phyloP scores from a whole-genome alignment of 345 rosid genomes.

The Rhizophora apiculata region DNA sequence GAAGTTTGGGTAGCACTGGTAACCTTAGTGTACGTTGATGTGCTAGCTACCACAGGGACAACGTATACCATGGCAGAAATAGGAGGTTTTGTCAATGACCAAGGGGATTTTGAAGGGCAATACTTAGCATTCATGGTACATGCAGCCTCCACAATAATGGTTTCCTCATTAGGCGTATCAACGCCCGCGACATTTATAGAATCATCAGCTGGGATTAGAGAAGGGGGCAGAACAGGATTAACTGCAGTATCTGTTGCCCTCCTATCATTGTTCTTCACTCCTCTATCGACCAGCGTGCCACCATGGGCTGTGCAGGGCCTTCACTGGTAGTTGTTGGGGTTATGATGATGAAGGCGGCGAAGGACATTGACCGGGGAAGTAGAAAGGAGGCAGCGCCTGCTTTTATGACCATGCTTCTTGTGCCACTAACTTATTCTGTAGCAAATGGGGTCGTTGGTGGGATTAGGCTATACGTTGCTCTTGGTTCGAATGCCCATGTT shows the following conservation, averaged over 20 bases:
- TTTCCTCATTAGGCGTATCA: constrained; percentile 64
- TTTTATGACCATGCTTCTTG: constrained; percentile 70
- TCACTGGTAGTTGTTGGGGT: constrained; percentile 79
- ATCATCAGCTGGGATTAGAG: constrained; percentile 81
- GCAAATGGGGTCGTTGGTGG: constrained; percentile 88
- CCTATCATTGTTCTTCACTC: constrained; percentile 61
- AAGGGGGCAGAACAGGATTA: constrained; percentile 87
- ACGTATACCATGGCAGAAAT: constrained; percentile 81
- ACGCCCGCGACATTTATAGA: constrained; percentile 66
- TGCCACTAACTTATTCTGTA: constrained; percentile 85
- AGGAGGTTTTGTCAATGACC: constrained; percentile 58
- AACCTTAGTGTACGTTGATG: constrained; percentile 64
- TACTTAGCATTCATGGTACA: constrained; percentile 75
- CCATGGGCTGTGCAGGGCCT: constrained; percentile 94
- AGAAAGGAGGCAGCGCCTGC: constrained; percentile 74
- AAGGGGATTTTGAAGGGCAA: constrained; percentile 76
- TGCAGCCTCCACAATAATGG: constrained; percentile 70
- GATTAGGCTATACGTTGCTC: constrained; percentile 57
- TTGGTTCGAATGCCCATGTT: constrained; percentile 48
- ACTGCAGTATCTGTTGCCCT: constrained; percentile 64
- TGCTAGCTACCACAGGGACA: constrained; percentile 68
- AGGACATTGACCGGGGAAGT: constrained; percentile 66
- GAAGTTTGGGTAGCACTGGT: constrained; percentile 74
- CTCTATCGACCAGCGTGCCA: constrained; percentile 66
- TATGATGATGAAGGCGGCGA: constrained; percentile 83